Base-by-base conservation (phyloP, 306 rosid genomes). In the Rosa rugosa region DNA sequence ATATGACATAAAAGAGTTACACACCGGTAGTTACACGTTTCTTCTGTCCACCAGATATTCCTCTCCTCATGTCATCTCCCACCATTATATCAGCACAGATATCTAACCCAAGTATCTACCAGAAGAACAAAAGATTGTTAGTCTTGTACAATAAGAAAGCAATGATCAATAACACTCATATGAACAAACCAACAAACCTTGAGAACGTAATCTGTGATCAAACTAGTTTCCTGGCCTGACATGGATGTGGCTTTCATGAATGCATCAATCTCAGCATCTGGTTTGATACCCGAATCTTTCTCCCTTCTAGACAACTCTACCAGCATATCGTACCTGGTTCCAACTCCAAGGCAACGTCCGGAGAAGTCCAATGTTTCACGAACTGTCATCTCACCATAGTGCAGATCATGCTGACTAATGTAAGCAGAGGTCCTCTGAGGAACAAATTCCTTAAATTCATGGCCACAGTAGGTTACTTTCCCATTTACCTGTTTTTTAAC, bases 381-480 rank as follows among this genome's bases (percentile, higher is more conserved):
- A 53, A 91, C 97, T 0, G 97, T 91, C 90, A 91, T 86, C 76
- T 91, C 92, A 79, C 93, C 97, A 54, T 77, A 70, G 71, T 88
- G 97, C 85, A 94, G 97, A 86, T 91, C 94, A 53, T 94, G 90
- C 80, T 91, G 97, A 73, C 99, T 92, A 67, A 94, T 91, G 73
- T 92, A 94, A 46, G 99, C 93, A 57, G 93, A 89, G 22, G 99
- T 94, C 79, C 99, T 91, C 56, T 89, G 95, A 76, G 97, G 97
- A 27, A 91, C 87, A 87, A 94, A 94, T 72, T 94, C 99, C 42
- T 85, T 77, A 16, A 94, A 81, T 80, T 92, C 97, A 64, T 91
- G 97, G 47, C 98, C 98, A 80, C 97, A 92, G 71, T 90, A 94
- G 5, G 92, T 92, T 64, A 94, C 86, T 75, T 77, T 89, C 77